Evolutionary conservation across 495 filamentous ascomycete genomes (phyloP), one percentile per base, ranked within the genome.

Genomic region (Penicillium coprophilum): DNA sequence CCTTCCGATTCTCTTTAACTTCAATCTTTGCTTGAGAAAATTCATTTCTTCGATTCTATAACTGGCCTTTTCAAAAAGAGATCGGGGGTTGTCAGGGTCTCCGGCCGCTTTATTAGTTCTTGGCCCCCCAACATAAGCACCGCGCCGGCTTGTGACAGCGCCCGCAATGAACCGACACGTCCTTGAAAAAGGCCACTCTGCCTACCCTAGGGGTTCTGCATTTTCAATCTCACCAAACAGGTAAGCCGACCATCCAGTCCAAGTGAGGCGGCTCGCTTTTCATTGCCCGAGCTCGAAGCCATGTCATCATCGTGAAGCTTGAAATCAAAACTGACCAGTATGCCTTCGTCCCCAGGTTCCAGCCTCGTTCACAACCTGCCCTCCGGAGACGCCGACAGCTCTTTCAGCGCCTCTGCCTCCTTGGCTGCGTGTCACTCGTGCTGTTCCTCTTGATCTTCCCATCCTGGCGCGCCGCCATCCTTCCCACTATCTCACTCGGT

Each of bases 181-280:
- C 73, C 87, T 87, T 71, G 81, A 83, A 28, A 96, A 92, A 77
- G 91, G 90, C 68, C 84, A 90, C 55, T 69, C 75, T 58, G 84
- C 87, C 67, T 88, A 87, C 71, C 78, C 82, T 50, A 77, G 77
- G 47, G 77, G 76, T 38, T 76, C 80, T 56, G 88, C 86, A 44
- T 94, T 96, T 68, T 90, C 89, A 56, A 91, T 96, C 65, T 90
- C 91, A 59, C 90, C 92, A 61, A 90, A 96, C 68, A 87, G 89
- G 91, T 96, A 82, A 60, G 41, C 21, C 23, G 27, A 17, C 56
- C 40, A 38, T 15, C n/a, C 27, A 36, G 31, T 55, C 15, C 15
- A n/a, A 38, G 24, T 15, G 12, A 27, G 44, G 48, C 32, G 38
- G 19, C 55, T 39, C 57, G 50, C 32, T 34, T 50, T 50, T 48